phyloP scores from a whole-genome alignment of 306 rosid species.

The Fagus sylvatica region DNA sequence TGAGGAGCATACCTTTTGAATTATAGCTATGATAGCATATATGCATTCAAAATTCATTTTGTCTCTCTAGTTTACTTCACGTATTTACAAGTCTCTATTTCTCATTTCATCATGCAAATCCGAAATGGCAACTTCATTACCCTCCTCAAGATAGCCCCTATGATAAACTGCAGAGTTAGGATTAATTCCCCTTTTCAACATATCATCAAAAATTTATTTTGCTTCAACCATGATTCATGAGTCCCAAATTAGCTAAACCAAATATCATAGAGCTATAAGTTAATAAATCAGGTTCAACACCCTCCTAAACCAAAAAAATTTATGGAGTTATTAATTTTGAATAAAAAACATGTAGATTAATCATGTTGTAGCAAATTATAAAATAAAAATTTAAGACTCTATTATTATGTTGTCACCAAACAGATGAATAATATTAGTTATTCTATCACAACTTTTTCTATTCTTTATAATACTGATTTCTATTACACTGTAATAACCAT shows the following conservation, averaged over 20 bases:
- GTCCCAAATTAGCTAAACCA: constrained; percentile 39
- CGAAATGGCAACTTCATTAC: constrained; percentile 25
- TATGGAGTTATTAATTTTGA: too few species aligned
- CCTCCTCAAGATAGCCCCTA: constrained; percentile 38
- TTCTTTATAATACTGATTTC: too few species aligned
- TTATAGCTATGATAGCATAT: too few species aligned
- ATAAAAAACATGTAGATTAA: too few species aligned
- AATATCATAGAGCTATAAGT: constrained; percentile 36
- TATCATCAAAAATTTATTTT: constrained; percentile 35
- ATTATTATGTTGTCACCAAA: too few species aligned
- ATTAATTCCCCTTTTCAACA: constrained; percentile 34
- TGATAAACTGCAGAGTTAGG: constrained; percentile 33
- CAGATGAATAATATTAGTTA: too few species aligned
- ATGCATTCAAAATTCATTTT: not conserved
- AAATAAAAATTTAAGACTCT: too few species aligned
- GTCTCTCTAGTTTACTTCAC: not conserved
- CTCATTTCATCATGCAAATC: constrained; percentile 37
- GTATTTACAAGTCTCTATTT: constrained; percentile 22
- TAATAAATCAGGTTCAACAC: constrained; percentile 37
- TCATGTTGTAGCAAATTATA: too few species aligned
- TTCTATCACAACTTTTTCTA: too few species aligned
- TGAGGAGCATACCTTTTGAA: too few species aligned
- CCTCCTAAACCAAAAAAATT: constrained; percentile 23
- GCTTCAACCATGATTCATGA: constrained; percentile 35
- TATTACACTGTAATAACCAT: too few species aligned